Evolutionary conservation across 306 rosid species (phyloP), one percentile per base, ranked within the genome.

Genomic region (Trifolium subterraneum): DNA sequence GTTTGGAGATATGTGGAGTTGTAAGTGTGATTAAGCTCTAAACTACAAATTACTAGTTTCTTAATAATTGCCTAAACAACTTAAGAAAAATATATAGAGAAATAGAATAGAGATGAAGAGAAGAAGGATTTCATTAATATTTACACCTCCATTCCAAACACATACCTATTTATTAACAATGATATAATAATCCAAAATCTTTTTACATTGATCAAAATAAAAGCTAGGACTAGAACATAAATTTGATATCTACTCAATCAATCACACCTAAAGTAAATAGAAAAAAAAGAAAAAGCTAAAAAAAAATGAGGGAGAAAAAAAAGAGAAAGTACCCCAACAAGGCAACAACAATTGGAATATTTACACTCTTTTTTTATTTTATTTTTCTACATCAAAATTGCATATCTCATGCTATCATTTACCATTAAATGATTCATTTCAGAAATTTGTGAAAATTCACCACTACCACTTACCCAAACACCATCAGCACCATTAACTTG

Each of bases 401-500:
- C 98, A 82, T 91, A 94, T 72, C 98, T 92, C 97, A 91, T 91
- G 87, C 98, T 86, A 5, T 94, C 98, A 78, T 81, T 91, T 9
- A 91, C 98, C 97, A 94, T 91, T 11, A 94, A 92, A 75, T 94
- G 91, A 78, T 94, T 94, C 77, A 90, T 87, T 41, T 94, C 97
- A 31, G 98, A 89, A 4, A 81, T 76, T 61, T 87, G 93, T 1
- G 89, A 72, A 31, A 87, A 87, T 25, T 91, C 90, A 48, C 83
- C 87, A 22, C 83, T 86, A 31, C 83, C 87, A 22, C 83, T 84
- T 1, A 85, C 86, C 93, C 93, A 94, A 25, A 84, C 82, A 71
- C 90, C 96, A 70, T 93, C 97, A 68, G 82, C 72, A 0, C 86
- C 91, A 78, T 82, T 78, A 64, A 84, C 88, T 31, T 61, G 84